Base-by-base conservation (phyloP, 2,329 filamentous ascomycete genomes). In the Rugonectria rugulosa region DNA sequence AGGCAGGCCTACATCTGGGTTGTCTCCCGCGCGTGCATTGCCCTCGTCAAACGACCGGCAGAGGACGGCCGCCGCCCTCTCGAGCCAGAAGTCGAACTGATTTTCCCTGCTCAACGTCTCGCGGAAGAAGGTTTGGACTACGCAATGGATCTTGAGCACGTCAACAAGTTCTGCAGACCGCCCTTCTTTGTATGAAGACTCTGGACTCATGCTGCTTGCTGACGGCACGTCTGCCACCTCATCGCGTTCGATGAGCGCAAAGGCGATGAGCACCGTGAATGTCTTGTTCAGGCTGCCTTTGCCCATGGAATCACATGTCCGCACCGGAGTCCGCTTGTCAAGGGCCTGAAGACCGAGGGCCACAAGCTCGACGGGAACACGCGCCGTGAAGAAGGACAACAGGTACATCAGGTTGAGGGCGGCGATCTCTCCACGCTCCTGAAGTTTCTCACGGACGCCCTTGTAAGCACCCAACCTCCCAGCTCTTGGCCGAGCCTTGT, bases 371-470 rank as follows among this genome's bases (percentile, higher is more conserved):
- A 67, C 64, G 9, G 64, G 64, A 11, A 67, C 31, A n/a, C 62
- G 53, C 0, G 57, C 62, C n/a, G 53, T 59, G 29, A 66, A 66
- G 29, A 67, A 66, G 2, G 60, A 63, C 14, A 67, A 27, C 11
- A 67, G 51, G 46, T 66, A 67, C 57, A 67, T 62, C 29, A 66
- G 27, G 21, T 66, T 67, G 17, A 67, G 62, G 14, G 63, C 63
- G 6, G 58, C 58, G 7, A 45, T 66, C 46, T 67, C 64, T 3
- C 63, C 63, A 11, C 64, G 63, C 24, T 65, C 58, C 29, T 65
- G 42, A 2, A 67, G 32, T 42, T 63, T 67, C 21, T 60, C 56
- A 6, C 54, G 47, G 14, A 67, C 64, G 37, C 60, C 57, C 9
- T 66, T 66, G 41, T 66, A 67, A 14, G 63, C 64, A 4, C 57